phyloP scores from a whole-genome alignment of 805 yeast genomes.

The Saturnispora zaruensis region DNA sequence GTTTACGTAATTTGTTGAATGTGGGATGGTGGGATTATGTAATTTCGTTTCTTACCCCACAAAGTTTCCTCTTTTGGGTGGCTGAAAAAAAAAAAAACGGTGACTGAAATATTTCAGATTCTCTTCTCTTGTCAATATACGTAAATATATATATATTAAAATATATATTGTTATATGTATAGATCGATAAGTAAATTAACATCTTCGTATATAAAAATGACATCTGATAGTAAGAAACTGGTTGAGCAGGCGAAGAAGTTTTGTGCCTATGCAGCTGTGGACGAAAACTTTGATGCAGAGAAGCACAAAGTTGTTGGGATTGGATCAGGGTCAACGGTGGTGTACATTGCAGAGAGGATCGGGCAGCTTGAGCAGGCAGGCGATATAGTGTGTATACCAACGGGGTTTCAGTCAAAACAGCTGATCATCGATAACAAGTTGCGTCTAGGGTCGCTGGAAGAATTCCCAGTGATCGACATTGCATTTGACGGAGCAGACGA shows the following conservation, averaged over 20 bases:
- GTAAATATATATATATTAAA: neutral
- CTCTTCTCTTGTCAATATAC: neutral
- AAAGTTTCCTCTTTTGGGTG: neutral
- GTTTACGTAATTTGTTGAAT: neutral
- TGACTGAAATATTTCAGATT: neutral
- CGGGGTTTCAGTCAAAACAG: constrained; percentile 92
- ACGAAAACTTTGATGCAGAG: constrained; percentile 60
- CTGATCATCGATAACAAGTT: constrained; percentile 77
- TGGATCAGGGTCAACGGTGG: constrained; percentile 96
- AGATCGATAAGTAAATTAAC: neutral
- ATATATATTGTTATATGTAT: neutral
- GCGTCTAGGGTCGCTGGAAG: constrained; percentile 72
- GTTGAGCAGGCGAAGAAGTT: constrained; percentile 80
- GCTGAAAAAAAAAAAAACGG: neutral
- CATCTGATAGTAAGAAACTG: constrained; percentile 15
- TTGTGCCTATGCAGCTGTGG: constrained; percentile 91
- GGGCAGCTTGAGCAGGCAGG: constrained; percentile 54
- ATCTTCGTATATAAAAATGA: constrained; percentile 5
- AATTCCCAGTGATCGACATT: constrained; percentile 72
- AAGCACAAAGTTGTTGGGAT: constrained; percentile 74
- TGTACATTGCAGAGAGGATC: constrained; percentile 92
- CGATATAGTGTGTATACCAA: constrained; percentile 75
- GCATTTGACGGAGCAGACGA: constrained; percentile 99
- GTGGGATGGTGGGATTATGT: neutral
- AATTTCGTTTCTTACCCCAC: neutral